Conservation (phyloP, 495 filamentous ascomycete genomes). For the Daldinia loculata region DNA sequence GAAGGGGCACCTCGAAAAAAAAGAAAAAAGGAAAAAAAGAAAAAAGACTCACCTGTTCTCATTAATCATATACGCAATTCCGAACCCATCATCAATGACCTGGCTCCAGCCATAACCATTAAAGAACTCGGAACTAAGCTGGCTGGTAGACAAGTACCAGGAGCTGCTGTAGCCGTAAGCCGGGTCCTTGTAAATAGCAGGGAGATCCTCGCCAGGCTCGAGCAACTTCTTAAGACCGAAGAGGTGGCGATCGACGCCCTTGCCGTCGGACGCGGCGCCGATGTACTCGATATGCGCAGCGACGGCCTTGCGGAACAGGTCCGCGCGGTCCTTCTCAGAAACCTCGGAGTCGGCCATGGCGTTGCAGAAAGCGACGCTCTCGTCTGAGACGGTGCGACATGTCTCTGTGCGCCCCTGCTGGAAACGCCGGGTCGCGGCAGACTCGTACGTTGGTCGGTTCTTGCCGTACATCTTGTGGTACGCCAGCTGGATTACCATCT, state of each 20-base stretch:
- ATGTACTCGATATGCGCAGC: constrained; percentile 90
- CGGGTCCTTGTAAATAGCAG: constrained; percentile 85
- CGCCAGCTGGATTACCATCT: constrained; percentile 98
- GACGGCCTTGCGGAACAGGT: constrained; percentile 83
- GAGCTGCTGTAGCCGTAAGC: constrained; percentile 82
- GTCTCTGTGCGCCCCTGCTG: constrained; percentile 97
- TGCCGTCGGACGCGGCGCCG: constrained; percentile 83
- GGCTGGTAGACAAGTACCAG: constrained; percentile 89
- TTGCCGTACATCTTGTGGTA: constrained; percentile 99
- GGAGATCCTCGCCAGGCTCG: constrained; percentile 80
- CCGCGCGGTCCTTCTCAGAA: constrained; percentile 68
- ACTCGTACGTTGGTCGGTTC: constrained; percentile 98
- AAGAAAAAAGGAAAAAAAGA: constrained; percentile 36
- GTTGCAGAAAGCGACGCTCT: constrained; percentile 89
- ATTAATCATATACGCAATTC: constrained; percentile 99
- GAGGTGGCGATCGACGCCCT: constrained; percentile 94
- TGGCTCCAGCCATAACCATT: constrained; percentile 99
- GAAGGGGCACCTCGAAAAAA: constrained; percentile 10
- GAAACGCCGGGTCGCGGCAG: constrained; percentile 91
- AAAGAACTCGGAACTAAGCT: constrained; percentile 96
- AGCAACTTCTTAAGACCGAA: constrained; percentile 95
- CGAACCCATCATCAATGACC: constrained; percentile 95
- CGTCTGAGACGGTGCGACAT: constrained; percentile 89
- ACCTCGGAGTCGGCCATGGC: constrained; percentile 75
- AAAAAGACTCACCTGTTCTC: constrained; percentile 74